Percentiles rank a stretch among this genome's conserved stretches.
Evolutionary conservation across 75 land plant species (phyloP).

Genomic region (Selaginella moellendorffii): DNA sequence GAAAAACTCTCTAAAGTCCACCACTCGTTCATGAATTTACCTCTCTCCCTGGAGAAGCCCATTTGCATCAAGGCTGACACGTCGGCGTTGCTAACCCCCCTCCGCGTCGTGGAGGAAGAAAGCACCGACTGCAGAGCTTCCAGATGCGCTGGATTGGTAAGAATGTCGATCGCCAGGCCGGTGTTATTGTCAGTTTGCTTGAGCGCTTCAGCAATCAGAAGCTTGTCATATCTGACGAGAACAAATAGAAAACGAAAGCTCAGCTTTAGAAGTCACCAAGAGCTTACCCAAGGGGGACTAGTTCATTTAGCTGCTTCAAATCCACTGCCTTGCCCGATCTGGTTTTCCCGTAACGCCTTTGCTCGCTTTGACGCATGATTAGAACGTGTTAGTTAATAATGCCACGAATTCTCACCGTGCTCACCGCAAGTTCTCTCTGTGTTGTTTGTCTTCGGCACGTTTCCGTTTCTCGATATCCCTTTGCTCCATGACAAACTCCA

Average conservation of each 20-base stretch:
- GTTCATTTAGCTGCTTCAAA: slow-evolving; percentile 35
- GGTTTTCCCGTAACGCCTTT: slow-evolving; percentile 68
- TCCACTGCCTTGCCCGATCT: slow-evolving; percentile 52
- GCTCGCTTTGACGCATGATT: slow-evolving; percentile 55
- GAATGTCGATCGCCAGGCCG: slow-evolving; percentile 57
- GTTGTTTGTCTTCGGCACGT: slow-evolving; percentile 39
- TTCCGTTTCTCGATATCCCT: slow-evolving; percentile 26
- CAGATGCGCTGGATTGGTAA: slow-evolving; percentile 55
- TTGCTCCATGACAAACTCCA: slow-evolving; percentile 66
- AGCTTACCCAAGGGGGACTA: slow-evolving; percentile 69
- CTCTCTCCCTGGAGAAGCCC: slow-evolving; percentile 56
- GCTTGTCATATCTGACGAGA: slow-evolving; percentile 42
- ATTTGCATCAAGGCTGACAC: too few relatives aligned
- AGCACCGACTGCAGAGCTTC: too few relatives aligned
- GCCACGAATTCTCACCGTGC: too few relatives aligned
- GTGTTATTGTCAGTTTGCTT: slow-evolving; percentile 76
- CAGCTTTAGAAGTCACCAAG: background rate
- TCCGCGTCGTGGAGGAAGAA: too few relatives aligned
- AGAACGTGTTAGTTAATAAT: too few relatives aligned
- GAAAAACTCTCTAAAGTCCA: too few relatives aligned
- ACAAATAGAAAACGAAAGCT: background rate
- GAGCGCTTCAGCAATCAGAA: slow-evolving; percentile 80
- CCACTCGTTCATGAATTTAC: slow-evolving; percentile 16
- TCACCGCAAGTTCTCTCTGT: slow-evolving; percentile 40
- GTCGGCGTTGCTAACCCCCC: too few relatives aligned